These are phyloP conservation scores for Penicillium herquei DNA, from an alignment of 495 filamentous ascomycete species.

Conservation along the genomic window DNA sequence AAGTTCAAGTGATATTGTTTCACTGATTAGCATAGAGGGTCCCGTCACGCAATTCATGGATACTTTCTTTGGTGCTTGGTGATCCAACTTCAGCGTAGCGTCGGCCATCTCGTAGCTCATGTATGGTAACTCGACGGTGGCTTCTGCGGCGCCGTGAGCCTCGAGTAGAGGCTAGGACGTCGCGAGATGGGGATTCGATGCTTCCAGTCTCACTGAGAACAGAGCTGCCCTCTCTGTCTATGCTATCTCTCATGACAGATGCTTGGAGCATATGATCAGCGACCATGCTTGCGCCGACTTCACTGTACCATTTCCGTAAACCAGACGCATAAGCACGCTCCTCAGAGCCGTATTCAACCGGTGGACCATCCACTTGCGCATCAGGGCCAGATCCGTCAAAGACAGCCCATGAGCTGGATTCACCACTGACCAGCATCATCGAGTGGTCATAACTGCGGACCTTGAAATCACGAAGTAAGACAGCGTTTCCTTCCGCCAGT, in stretches of 20 bases:
- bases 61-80: constrained; percentile 32
- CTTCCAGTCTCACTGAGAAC: constrained; percentile 38
- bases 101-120: constrained; percentile 45
- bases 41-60: constrained; percentile 47
- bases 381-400: constrained; percentile 41
- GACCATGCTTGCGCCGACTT: constrained; percentile 35
- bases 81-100: constrained; percentile 44
- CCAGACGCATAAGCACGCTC: constrained; percentile 56
- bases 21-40: constrained; percentile 43
- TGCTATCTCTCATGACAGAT: constrained; percentile 34
- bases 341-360: constrained; percentile 60
- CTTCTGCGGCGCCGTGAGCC: constrained; percentile 35
- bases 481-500: constrained; percentile 66
- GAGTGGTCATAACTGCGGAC: constrained; percentile 52
- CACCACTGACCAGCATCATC: constrained; percentile 46
- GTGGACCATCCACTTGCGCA: constrained; percentile 56
- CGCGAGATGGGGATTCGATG: constrained; percentile 22
- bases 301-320: constrained; percentile 46
- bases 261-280: constrained; percentile 39
- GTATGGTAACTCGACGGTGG: constrained; percentile 39
- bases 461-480: constrained; percentile 73
- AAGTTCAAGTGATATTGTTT: constrained; percentile 1
- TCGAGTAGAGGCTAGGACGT: constrained; percentile 25
- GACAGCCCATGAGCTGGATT: constrained; percentile 66
- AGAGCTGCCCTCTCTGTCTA: constrained; percentile 32